Evolutionary conservation across 2,329 filamentous ascomycete genomes (phyloP), one percentile per base, ranked within the genome.

Genomic region (Trichoderma sp.): DNA sequence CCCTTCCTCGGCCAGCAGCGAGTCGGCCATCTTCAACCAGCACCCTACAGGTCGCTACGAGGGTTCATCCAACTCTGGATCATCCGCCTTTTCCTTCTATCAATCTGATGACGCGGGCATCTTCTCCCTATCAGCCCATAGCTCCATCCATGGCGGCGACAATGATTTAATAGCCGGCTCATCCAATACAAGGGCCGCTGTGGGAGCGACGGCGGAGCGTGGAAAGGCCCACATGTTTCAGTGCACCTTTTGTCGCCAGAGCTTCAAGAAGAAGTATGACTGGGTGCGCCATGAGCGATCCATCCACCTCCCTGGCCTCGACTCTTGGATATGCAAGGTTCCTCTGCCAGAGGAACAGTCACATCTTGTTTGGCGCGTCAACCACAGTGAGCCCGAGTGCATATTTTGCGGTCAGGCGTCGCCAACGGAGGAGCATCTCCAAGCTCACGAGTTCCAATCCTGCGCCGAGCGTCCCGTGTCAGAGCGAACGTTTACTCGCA

Each of bases 281-380:
- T 85, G 84, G 83, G 80, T 83, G 14, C 83, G 88, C 1, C 88
- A 90, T 77, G 88, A 89, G 75, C 84, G 88, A 56, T 87, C 87
- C 1, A 81, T 89, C 4, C 87, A 89, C 77, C 79, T 88, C 2
- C 82, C 87, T 5, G 82, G 82, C 0, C 82, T 84, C 6, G 81
- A 83, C 50, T 82, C 81, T 0, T 90, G 86, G 87, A 85, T 90
- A 6, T 92, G 90, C 77, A 85, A 86, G 0, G 84, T 83, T 1
- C 84, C 84, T 4, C 75, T 83, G 4, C 78, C 80, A 1, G 74
- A 79, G 1, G 79, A 80, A n/a, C 80, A 84, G 71, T 79, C 89
- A 0, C 81, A 86, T 1, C 84, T 88, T 0, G 85, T 89, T 2
- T 86, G 89, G 77, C 85, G 88, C 4, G 85, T 89, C 60, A 83